These are phyloP conservation scores for Metschnikowia lachancei DNA, from an alignment of 805 yeast genomes.

Conservation along the genomic window DNA sequence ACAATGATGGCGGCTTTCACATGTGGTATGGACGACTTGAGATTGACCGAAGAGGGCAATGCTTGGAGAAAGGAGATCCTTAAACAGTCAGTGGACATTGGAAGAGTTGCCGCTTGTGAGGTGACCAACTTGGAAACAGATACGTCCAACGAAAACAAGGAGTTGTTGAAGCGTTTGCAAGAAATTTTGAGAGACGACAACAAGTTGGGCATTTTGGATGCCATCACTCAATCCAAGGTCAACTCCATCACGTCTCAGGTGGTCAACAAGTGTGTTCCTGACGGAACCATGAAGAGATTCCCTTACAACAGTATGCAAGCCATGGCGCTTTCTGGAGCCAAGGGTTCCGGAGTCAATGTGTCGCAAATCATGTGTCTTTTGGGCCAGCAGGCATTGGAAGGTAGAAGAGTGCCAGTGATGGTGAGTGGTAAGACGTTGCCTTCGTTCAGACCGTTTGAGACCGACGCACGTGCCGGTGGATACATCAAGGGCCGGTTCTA, in stretches of 20 bases:
- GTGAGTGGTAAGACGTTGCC: slow-evolving; percentile 97
- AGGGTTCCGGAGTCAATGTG: slow-evolving; percentile 97
- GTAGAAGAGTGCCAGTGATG: slow-evolving; percentile 99
- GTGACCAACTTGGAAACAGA: slow-evolving; percentile 75
- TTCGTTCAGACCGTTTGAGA: slow-evolving; percentile 92
- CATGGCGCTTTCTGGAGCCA: slow-evolving; percentile 99
- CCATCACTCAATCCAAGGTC: slow-evolving; percentile 90
- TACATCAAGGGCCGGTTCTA: slow-evolving; percentile 95
- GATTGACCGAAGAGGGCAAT: slow-evolving; percentile 90
- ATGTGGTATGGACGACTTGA: slow-evolving; percentile 99
- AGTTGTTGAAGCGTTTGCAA: slow-evolving; percentile 82
- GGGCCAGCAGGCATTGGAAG: slow-evolving; percentile 99
- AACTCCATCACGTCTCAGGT: slow-evolving; percentile 92
- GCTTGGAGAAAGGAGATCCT: slow-evolving; percentile 82
- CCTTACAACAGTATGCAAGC: slow-evolving; percentile 98
- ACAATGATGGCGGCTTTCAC: slow-evolving; percentile 91
- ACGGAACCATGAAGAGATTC: slow-evolving; percentile 90
- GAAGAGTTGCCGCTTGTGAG: slow-evolving; percentile 90
- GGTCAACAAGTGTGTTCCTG: slow-evolving; percentile 92
- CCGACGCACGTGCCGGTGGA: slow-evolving; percentile 98
- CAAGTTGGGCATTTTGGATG: slow-evolving; percentile 91
- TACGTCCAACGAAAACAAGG: slow-evolving; percentile 52
- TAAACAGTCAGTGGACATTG: slow-evolving; percentile 72
- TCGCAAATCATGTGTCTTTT: slow-evolving; percentile 99
- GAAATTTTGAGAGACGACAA: slow-evolving; percentile 92